These are phyloP conservation scores for Penicillium sp. DNA, from an alignment of 2,329 filamentous ascomycete species.

Conservation along the genomic window DNA sequence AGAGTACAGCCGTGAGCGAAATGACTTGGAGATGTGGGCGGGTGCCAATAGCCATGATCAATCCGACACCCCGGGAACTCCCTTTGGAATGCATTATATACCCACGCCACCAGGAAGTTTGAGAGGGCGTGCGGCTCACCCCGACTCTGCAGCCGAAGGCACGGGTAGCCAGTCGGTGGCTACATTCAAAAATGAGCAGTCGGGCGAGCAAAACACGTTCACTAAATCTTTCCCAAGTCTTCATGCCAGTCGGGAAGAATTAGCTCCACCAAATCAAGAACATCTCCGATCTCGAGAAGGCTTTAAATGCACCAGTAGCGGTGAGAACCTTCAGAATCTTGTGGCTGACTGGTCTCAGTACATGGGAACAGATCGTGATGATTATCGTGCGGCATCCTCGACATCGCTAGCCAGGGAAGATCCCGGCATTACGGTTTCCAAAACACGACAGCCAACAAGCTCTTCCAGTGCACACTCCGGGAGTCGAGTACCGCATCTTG, in stretches of 20 bases:
- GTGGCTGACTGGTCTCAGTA: constrained; percentile 15
- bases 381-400: constrained; percentile 8
- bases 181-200: neutral
- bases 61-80: constrained; percentile 3
- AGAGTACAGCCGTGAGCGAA: constrained; percentile 20
- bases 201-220: neutral
- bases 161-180: neutral
- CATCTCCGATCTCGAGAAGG: neutral
- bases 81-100: constrained; percentile 17
- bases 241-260: neutral
- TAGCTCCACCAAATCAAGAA: neutral
- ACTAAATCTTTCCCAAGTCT: constrained; percentile 15
- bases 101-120: constrained; percentile 17
- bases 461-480: constrained; percentile 17
- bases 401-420: constrained; percentile 17
- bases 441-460: constrained; percentile 21
- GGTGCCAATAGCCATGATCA: neutral
- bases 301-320: neutral
- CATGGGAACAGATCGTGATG: constrained; percentile 4
- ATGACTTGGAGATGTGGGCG: constrained; percentile 13
- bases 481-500: constrained; percentile 25
- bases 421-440: constrained; percentile 23
- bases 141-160: neutral
- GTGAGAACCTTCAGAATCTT: constrained; percentile 3
- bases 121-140: neutral